Percentiles rank a stretch among this genome's conserved stretches.
These are phyloP conservation scores for Trametes pubescens DNA, from an alignment of 1,284 basidiomycete genomes.

Conservation along the genomic window DNA sequence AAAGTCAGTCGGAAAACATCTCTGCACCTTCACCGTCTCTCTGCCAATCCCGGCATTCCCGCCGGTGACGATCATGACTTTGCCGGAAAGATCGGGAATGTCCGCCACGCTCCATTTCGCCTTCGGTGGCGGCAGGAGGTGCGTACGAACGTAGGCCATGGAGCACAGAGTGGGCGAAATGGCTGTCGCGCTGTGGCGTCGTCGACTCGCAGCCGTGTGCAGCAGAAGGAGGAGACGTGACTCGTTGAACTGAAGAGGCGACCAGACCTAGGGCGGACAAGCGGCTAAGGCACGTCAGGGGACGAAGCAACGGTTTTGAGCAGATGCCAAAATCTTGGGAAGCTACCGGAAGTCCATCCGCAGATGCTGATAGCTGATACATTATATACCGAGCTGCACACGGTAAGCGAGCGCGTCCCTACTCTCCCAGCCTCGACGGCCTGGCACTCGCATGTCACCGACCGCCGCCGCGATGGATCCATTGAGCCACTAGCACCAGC, in stretches of 20 bases:
- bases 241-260: neutral
- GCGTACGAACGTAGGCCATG: conserved; percentile 21
- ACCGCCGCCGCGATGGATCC: conserved; percentile 1
- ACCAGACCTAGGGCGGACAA: neutral
- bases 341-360: conserved; percentile 4
- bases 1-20: neutral
- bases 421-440: conserved; percentile 2
- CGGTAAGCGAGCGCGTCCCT: conserved; percentile 21
- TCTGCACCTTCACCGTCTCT: conserved; percentile 36
- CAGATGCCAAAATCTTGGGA: conserved; percentile 10
- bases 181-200: neutral
- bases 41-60: conserved; percentile 38
- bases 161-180: neutral
- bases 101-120: conserved; percentile 31
- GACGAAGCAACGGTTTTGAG: conserved; percentile 1
- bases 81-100: conserved; percentile 33
- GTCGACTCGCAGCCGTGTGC: neutral
- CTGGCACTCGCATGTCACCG: conserved; percentile 9
- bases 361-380: conserved; percentile 26
- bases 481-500: neutral
- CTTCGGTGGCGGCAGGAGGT: conserved; percentile 28
- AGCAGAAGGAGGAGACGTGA: neutral
- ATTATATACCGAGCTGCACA: conserved; percentile 25
- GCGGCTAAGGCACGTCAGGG: neutral
- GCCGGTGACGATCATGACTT: conserved; percentile 37